Evolutionary conservation across 345 rosid species (phyloP), one percentile per base, ranked within the genome.

Genomic region (Limnanthes douglasii): DNA sequence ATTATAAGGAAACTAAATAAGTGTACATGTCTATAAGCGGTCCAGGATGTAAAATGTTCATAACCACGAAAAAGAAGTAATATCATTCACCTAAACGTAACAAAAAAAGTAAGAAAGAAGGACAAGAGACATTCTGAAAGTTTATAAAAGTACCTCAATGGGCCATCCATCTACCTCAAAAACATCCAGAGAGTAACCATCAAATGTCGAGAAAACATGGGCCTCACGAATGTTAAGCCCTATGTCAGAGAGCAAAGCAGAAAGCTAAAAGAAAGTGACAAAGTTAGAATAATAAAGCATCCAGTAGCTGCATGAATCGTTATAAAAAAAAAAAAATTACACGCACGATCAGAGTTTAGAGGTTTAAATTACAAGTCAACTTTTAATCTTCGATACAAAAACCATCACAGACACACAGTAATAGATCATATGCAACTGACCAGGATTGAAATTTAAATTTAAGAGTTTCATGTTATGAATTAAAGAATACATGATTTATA

Each of bases 221-320:
- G 93, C 85, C 64, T 75, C 81, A 20, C 85, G 85, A 38, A 79
- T 79, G 51, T 79, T 72, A 32, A 79, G 78, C 51, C 81, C 78
- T 28, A 75, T 75, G 48, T 72, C 75, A 31, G 85, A 79, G 44
- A 79, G 81, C 63, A 75, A 51, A 32, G 93, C 70, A 51, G 93
- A 75, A 41, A 79, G 85, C 85, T 77, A 44, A 45, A 48, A 51
- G 46, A 48, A 57, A 54, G 64, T 10, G 3, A 35, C 11, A 32
- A 18, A 9, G 31, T 56, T 23, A 69, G 59, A 39, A 45, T 50
- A 36, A 20, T 38, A n/a, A n/a, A n/a, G n/a, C n/a, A n/a, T n/a
- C n/a, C n/a, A n/a, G n/a, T n/a, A n/a, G n/a, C n/a, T n/a, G n/a
- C n/a, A n/a, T n/a, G n/a, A n/a, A n/a, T n/a, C n/a, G n/a, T n/a